Evolutionary conservation across 2,329 filamentous ascomycete species (phyloP).

Genomic region (Epichloe brachyelytri): DNA sequence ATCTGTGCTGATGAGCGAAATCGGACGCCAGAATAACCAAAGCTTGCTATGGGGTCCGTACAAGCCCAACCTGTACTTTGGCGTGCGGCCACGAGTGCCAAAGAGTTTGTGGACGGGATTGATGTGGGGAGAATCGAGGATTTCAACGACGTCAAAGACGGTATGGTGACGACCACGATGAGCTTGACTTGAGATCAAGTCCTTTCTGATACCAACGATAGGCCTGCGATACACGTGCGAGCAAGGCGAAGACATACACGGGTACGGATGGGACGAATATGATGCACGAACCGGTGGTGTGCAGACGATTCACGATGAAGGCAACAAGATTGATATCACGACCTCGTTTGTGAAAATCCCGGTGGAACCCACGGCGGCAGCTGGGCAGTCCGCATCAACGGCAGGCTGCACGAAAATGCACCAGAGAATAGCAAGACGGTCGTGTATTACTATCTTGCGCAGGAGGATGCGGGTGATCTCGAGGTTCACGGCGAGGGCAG

Average conservation of each 20-base stretch:
- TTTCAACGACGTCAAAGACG: conserved; percentile 60
- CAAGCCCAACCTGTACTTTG: conserved; percentile 88
- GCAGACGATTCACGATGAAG: conserved; percentile 81
- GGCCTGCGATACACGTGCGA: conserved; percentile 91
- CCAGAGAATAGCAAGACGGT: conserved; percentile 58
- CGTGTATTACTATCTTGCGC: conserved; percentile 66
- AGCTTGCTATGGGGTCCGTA: conserved; percentile 94
- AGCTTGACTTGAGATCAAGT: too few relatives aligned
- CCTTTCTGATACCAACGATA: conserved; percentile 20
- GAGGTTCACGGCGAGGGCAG: conserved; percentile 42
- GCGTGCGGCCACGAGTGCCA: conserved; percentile 67
- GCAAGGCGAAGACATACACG: conserved; percentile 83
- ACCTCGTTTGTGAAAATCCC: conserved; percentile 87
- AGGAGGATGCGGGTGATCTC: conserved; percentile 62
- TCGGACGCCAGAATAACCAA: conserved; percentile 54
- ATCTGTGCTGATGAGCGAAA: conserved; percentile 33
- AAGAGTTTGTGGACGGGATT: conserved; percentile 72
- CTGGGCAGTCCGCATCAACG: conserved; percentile 84
- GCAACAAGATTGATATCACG: conserved; percentile 78
- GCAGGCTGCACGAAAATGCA: conserved; percentile 58
- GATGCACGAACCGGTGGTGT: conserved; percentile 78
- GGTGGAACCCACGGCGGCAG: conserved; percentile 76
- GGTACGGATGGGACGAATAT: conserved; percentile 97
- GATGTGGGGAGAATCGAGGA: conserved; percentile 80
- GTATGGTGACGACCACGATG: conserved; percentile 27